phyloP scores from a whole-genome alignment of 2,329 filamentous ascomycete species.

The Sporothrix schenckii region DNA sequence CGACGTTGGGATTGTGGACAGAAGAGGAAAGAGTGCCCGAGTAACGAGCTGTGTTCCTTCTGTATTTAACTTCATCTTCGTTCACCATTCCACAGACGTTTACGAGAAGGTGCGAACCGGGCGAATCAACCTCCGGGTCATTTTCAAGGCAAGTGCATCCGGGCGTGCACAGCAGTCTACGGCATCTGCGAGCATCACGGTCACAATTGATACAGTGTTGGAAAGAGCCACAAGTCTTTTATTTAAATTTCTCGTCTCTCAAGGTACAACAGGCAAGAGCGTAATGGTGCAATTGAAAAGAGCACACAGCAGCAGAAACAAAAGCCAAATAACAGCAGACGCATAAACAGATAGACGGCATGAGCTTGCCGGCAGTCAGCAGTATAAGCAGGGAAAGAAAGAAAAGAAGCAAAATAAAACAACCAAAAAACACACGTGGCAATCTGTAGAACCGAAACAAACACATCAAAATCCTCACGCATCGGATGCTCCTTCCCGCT shows the following conservation, averaged over 20 bases:
- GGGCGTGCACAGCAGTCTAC: background rate
- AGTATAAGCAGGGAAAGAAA: background rate
- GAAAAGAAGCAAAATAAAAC: background rate
- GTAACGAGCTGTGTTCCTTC: background rate
- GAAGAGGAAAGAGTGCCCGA: conserved; percentile 22
- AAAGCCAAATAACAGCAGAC: background rate
- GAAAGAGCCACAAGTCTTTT: background rate
- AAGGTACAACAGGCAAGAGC: background rate
- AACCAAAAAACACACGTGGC: background rate
- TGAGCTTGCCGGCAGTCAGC: background rate
- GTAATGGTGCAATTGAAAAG: background rate
- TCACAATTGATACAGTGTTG: too few relatives aligned
- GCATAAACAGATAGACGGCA: background rate
- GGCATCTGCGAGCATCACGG: background rate
- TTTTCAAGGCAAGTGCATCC: background rate
- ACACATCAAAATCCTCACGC: background rate
- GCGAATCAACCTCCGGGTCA: background rate
- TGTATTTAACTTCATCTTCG: background rate
- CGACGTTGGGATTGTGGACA: background rate
- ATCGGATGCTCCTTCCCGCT: conserved; percentile 15
- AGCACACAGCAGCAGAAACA: background rate
- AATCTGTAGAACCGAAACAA: background rate
- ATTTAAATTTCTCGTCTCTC: background rate
- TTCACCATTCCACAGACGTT: background rate
- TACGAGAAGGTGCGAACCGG: background rate